Conservation (phyloP, 495 filamentous ascomycete genomes). For the Amniculicola lignicola region DNA sequence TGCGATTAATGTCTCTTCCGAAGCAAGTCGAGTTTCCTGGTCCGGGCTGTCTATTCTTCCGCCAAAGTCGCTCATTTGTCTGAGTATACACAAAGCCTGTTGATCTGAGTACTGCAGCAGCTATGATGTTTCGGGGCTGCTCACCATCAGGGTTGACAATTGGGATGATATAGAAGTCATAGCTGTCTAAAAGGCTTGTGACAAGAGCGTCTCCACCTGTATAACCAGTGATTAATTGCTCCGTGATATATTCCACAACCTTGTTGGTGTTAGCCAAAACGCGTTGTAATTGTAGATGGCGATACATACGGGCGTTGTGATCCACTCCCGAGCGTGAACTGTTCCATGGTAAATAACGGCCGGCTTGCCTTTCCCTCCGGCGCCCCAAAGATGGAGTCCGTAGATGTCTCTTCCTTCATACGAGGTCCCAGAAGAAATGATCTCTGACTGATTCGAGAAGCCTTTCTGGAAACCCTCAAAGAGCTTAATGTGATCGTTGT, state of each 20-base stretch:
- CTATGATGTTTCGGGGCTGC: not conserved
- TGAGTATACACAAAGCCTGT: conserved; percentile 60
- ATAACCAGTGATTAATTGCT: conserved; percentile 51
- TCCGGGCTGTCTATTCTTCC: conserved; percentile 57
- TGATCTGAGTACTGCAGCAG: not conserved
- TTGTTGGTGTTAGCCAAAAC: not conserved
- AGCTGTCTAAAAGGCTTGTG: conserved; percentile 50
- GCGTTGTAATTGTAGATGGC: not conserved
- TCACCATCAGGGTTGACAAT: conserved; percentile 56
- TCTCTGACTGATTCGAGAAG: conserved; percentile 51
- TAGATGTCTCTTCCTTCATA: conserved; percentile 51
- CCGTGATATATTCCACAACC: conserved; percentile 55
- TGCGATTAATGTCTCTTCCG: conserved; percentile 62
- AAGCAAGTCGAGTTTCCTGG: conserved; percentile 45
- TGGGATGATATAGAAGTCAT: conserved; percentile 61
- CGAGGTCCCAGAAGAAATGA: conserved; percentile 51
- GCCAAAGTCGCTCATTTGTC: conserved; percentile 56
- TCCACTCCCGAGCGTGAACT: conserved; percentile 63
- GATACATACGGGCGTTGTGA: conserved; percentile 42
- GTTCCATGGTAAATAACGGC: conserved; percentile 59
- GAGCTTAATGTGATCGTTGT: conserved; percentile 53
- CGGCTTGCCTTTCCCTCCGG: conserved; percentile 51
- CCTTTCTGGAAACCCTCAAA: conserved; percentile 48
- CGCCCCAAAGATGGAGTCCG: conserved; percentile 58
- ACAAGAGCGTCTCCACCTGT: conserved; percentile 39